phyloP scores from a whole-genome alignment of 2,329 filamentous ascomycete species.

The Plenodomus biglobosus region DNA sequence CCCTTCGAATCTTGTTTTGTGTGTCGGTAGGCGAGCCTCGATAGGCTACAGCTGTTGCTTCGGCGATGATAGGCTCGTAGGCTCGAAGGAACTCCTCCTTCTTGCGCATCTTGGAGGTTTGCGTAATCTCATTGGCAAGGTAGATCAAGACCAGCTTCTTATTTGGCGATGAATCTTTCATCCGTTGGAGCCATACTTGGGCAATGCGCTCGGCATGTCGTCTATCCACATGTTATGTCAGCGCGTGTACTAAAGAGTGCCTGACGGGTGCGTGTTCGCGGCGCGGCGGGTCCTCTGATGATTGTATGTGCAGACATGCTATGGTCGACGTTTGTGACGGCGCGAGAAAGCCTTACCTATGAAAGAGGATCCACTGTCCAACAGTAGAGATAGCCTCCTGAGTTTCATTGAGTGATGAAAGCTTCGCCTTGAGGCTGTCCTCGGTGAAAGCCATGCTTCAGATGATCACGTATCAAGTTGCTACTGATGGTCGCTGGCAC shows the following conservation, averaged over 20 bases:
- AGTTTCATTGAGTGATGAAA: constrained; percentile 93
- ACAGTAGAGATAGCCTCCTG: constrained; percentile 96
- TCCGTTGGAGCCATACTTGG: constrained; percentile 83
- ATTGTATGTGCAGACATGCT: constrained; percentile 5
- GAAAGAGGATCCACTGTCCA: constrained; percentile 99
- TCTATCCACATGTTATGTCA: constrained; percentile 53
- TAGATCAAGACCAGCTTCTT: constrained; percentile 92
- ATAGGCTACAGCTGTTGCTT: constrained; percentile 88
- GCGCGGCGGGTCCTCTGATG: neutral
- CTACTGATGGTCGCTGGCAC: constrained; percentile 22
- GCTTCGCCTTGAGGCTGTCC: constrained; percentile 91
- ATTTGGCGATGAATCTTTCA: constrained; percentile 82
- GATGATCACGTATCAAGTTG: constrained; percentile 25
- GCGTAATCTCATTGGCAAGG: constrained; percentile 94
- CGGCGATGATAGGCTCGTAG: constrained; percentile 87
- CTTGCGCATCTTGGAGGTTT: constrained; percentile 89
- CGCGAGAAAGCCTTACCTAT: constrained; percentile 64
- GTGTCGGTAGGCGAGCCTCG: constrained; percentile 81
- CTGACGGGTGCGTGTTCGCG: neutral
- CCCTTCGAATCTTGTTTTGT: constrained; percentile 81
- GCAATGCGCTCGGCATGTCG: constrained; percentile 91
- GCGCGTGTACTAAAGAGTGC: constrained; percentile 7
- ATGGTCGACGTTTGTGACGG: neutral
- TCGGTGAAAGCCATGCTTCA: constrained; percentile 85
- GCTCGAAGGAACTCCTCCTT: constrained; percentile 92